Conservation (phyloP, 768 basidiomycete genomes). For the Dioszegia crocea region DNA sequence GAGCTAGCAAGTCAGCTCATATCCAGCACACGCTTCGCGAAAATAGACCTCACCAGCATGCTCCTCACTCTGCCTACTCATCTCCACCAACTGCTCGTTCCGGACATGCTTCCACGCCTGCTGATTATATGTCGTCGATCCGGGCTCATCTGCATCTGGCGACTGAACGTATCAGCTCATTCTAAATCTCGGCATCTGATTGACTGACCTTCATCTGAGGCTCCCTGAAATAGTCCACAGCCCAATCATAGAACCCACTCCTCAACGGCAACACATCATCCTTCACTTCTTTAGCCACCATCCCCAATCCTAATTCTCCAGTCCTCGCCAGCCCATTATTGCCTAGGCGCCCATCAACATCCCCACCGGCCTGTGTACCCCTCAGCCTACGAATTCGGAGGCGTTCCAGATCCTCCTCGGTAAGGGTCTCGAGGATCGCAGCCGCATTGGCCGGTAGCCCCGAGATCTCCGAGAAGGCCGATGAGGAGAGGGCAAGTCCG, state of each 20-base stretch:
- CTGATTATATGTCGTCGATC: conserved; percentile 86
- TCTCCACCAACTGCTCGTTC: conserved; percentile 71
- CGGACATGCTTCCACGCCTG: conserved; percentile 90
- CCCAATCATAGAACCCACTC: conserved; percentile 92
- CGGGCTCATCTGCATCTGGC: conserved; percentile 92
- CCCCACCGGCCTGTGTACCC: conserved; percentile 41
- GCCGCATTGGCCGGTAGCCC: neutral
- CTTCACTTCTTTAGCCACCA: conserved; percentile 57
- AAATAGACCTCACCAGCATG: conserved; percentile 69
- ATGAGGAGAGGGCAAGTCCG: conserved; percentile 7
- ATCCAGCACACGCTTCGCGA: too few relatives aligned
- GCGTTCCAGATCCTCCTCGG: conserved; percentile 93
- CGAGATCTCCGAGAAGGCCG: conserved; percentile 6
- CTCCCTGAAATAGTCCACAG: conserved; percentile 93
- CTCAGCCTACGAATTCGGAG: conserved; percentile 63
- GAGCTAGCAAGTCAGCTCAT: too few relatives aligned
- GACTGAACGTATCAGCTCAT: conserved; percentile 53
- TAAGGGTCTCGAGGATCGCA: conserved; percentile 74
- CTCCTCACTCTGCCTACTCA: conserved; percentile 67
- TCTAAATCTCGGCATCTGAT: neutral
- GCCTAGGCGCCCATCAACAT: conserved; percentile 43
- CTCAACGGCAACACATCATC: conserved; percentile 83
- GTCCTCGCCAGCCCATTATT: conserved; percentile 53
- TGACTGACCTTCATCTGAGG: conserved; percentile 90
- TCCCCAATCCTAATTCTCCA: conserved; percentile 50